Evolutionary conservation across 768 basidiomycete species (phyloP), one percentile per base, ranked within the genome.

Genomic region (Mycena alexandri): DNA sequence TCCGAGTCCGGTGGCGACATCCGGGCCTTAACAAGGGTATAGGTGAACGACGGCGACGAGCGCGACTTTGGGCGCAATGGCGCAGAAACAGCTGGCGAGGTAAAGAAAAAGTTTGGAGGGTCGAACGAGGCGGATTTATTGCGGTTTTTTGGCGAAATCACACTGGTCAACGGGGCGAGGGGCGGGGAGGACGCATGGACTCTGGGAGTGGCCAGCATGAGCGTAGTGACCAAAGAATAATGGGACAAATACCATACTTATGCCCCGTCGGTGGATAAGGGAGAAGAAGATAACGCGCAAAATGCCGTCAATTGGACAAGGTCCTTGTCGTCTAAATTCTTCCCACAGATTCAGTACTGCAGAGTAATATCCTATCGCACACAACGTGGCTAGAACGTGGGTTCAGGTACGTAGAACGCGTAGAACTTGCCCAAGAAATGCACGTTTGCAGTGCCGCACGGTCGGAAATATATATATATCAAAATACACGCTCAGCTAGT

Each of bases 1-100:
- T 82, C 81, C 55, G 78, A 71, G 73, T 78, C 77, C 38, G 38
- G 38, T 47, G 79, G 69, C 66, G 75, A 59, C 73, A 73, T 73
- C 43, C 64, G 52, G 36, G 61, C 29, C 42, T 33, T 24, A 11
- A 43, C 38, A 19, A 59, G 66, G 65, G 71, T 76, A 33, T 71
- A 34, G 22, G 75, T 52, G 59, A 72, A 64, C 0, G 72, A 55
- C 69, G 58, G 63, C 68, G 68, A 60, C 52, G 71, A 61, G 52
- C 71, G 13, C 69, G 70, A 61, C 61, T 77, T 76, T 24, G 69
- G 63, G 47, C 70, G 65, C 67, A 75, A 69, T 16, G 24, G 34
- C 14, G 53, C 17, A 17, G 53, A 22, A 5, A 21, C n/a, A 7
- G 56, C 5, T 16, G 74, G 71, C 0, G 78, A 73, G 17, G 60